phyloP scores from a whole-genome alignment of 2,329 filamentous ascomycete genomes.

The Daldinia eschscholtzii region DNA sequence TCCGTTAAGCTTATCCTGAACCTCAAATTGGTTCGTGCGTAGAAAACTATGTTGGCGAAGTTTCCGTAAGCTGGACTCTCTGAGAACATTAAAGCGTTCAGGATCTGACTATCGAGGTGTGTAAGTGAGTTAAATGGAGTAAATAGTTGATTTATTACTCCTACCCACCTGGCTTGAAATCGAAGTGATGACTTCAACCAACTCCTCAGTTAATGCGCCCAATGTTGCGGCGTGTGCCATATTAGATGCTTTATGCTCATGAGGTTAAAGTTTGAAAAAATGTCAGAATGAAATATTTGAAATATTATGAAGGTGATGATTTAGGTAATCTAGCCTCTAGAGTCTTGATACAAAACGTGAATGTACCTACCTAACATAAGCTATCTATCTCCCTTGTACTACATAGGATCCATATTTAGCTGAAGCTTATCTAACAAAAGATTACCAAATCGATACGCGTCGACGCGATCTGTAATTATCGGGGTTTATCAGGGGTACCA shows the following conservation, averaged over 20 bases:
- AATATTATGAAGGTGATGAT: not conserved
- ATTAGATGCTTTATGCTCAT: not conserved
- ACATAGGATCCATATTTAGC: constrained; percentile 6
- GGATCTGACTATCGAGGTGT: constrained; percentile 48
- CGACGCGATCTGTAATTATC: constrained; percentile 38
- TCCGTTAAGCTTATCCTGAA: constrained; percentile 73
- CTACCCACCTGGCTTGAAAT: constrained; percentile 64
- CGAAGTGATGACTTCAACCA: constrained; percentile 74
- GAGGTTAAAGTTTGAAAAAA: not conserved
- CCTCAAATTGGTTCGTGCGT: constrained; percentile 81
- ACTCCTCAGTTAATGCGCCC: constrained; percentile 74
- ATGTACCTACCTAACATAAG: not conserved
- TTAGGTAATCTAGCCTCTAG: not conserved
- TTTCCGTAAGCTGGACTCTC: constrained; percentile 64
- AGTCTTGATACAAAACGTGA: not conserved
- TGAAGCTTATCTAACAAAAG: constrained; percentile 24
- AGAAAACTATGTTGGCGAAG: constrained; percentile 69
- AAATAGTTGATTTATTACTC: not conserved
- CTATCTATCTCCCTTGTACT: not conserved
- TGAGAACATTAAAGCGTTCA: constrained; percentile 58
- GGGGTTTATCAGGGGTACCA: constrained; percentile 17
- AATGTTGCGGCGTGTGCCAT: constrained; percentile 81
- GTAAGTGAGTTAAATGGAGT: constrained; percentile 28
- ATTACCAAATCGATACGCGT: constrained; percentile 37
- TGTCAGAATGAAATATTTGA: not conserved